These are phyloP conservation scores for Caloboletus inedulis DNA, from an alignment of 1,284 basidiomycete genomes.

Conservation along the genomic window DNA sequence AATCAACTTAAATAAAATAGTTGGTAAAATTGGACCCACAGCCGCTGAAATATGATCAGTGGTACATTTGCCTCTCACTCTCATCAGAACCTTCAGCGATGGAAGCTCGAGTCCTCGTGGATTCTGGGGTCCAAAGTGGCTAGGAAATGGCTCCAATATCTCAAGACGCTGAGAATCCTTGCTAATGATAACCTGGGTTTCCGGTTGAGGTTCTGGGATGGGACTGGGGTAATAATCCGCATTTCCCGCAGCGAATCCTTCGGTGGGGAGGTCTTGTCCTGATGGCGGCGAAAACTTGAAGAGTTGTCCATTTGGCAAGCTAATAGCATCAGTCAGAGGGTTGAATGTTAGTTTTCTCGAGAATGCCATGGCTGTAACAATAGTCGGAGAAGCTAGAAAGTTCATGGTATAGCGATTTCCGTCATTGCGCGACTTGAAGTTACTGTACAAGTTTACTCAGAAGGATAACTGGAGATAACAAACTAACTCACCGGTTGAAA, in stretches of 20 bases:
- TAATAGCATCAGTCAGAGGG: slow-evolving; percentile 82
- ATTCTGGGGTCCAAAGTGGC: slow-evolving; percentile 65
- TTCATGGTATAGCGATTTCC: slow-evolving; percentile 97
- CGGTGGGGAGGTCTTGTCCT: slow-evolving; percentile 81
- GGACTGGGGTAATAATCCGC: slow-evolving; percentile 77
- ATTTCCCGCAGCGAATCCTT: slow-evolving; percentile 84
- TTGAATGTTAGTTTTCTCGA: slow-evolving; percentile 95
- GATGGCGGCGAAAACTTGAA: slow-evolving; percentile 88
- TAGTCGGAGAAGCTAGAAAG: slow-evolving; percentile 95
- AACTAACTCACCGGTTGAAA: slow-evolving; percentile 76
- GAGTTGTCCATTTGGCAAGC: slow-evolving; percentile 66
- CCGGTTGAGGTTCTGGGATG: slow-evolving; percentile 72
- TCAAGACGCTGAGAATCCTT: slow-evolving; percentile 86
- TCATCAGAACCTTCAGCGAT: slow-evolving; percentile 78
- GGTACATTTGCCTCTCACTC: slow-evolving; percentile 96
- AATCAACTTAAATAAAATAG: slow-evolving; percentile 1
- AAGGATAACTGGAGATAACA: neutral
- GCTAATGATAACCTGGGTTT: slow-evolving; percentile 77
- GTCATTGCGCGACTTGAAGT: slow-evolving; percentile 98
- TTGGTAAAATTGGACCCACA: slow-evolving; percentile 39
- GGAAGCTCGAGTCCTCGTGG: slow-evolving; percentile 74
- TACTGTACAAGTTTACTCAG: slow-evolving; percentile 37
- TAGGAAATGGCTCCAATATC: slow-evolving; percentile 81
- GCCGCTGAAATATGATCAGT: slow-evolving; percentile 98
- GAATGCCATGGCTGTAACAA: slow-evolving; percentile 98